A percentile compares a stretch with the other conserved stretches of the same genome.
Evolutionary conservation across 1,284 basidiomycete species (phyloP).

Genomic region (Rhodotorula sp.): DNA sequence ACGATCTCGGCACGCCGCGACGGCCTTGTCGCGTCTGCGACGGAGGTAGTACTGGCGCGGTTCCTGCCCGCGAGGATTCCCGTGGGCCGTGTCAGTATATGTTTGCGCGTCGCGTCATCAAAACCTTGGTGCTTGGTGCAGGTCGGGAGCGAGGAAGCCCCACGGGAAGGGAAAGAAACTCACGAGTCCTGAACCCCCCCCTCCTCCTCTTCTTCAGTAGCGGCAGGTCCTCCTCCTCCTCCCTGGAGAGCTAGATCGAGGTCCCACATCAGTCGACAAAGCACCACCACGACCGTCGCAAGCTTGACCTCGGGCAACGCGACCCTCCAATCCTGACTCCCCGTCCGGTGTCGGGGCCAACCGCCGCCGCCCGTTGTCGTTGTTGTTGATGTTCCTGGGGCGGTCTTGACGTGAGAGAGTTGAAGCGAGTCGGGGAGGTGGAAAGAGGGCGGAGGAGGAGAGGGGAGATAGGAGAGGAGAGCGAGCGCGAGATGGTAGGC

Average conservation of each 20-base stretch:
- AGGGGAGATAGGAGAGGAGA: slow-evolving; percentile 24
- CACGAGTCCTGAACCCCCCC: background rate
- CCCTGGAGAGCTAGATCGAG: background rate
- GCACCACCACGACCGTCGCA: slow-evolving; percentile 20
- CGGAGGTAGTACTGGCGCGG: too few species aligned
- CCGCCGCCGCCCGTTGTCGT: background rate
- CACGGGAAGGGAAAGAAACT: background rate
- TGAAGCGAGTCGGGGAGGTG: slow-evolving; percentile 10
- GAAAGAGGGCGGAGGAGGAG: slow-evolving; percentile 9
- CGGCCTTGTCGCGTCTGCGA: too few species aligned
- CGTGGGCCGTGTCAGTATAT: too few species aligned
- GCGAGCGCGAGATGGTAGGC: slow-evolving; percentile 12
- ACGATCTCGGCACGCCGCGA: background rate
- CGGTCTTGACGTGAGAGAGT: background rate
- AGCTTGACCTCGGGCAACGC: slow-evolving; percentile 35
- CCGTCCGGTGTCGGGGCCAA: background rate
- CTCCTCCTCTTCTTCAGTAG: slow-evolving; percentile 1
- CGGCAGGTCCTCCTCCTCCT: background rate
- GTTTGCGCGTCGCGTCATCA: too few species aligned
- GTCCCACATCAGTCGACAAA: slow-evolving; percentile 28
- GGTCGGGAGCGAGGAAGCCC: too few species aligned
- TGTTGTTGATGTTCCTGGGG: too few species aligned
- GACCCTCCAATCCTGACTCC: slow-evolving; percentile 23
- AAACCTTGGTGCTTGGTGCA: too few species aligned
- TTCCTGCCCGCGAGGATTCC: too few species aligned